Evolutionary conservation across 108 stramenopile genomes (phyloP), one percentile per base, ranked within the genome.

Genomic region (Nitzschia sp.): DNA sequence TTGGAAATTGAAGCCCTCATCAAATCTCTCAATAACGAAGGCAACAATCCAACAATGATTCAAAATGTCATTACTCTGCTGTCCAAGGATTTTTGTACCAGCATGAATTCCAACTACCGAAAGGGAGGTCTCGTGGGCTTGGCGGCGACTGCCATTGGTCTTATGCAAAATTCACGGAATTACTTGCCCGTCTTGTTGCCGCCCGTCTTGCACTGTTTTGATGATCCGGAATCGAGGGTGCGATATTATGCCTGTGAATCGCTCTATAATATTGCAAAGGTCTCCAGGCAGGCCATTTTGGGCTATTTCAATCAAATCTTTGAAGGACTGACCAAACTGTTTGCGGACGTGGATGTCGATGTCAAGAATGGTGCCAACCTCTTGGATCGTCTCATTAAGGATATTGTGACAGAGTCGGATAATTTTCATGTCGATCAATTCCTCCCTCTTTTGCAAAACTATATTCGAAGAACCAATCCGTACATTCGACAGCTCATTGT

Each of bases 181-280:
- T 90, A 82, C 76, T 75, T 99, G 59, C 90, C 92, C 26, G 80
- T 82, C 5, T 63, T 99, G 56, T 67, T 99, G 22, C 95, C 96
- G 36, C 97, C 98, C 1, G 95, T 99, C 25, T 81, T 99, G 66
- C 96, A 98, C 65, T 97, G 97, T 58, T 96, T 97, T 71, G 97
- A 99, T 68, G 98, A 99, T 77, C 97, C 96, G 19, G 97, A 98
- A 71, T 75, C 83, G 22, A 79, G 98, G 57, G 98, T 99, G 0
- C 76, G 98, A 21, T 99, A 99, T 75, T 99, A 99, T 79, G 97
- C 97, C 1, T 99, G 98, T 63, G 98, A 99, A 75, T 69, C 80
- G 36, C 78, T 99, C 30, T 99, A 98, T 80, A 99, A 99, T 71
- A 97, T 98, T 71, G 95, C 96, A 66, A 99, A 99, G 78, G 98